These are phyloP conservation scores for Herpetomonas samuelpessoai DNA, from an alignment of 208 protist genomes.

Conservation along the genomic window DNA sequence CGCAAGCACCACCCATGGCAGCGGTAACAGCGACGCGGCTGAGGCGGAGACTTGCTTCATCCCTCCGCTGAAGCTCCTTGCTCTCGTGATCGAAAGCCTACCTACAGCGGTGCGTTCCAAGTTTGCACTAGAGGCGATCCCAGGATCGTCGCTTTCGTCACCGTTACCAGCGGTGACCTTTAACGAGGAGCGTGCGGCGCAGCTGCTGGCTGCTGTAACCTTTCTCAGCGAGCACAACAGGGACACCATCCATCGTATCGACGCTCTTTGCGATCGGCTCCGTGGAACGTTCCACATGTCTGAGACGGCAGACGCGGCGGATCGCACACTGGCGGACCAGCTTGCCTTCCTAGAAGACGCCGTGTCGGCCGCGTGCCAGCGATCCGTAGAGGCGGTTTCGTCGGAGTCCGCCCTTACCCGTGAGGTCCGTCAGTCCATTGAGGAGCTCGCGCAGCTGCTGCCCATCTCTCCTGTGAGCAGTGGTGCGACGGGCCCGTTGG, in stretches of 20 bases:
- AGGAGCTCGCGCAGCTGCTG: conserved; percentile 76
- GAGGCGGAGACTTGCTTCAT: neutral
- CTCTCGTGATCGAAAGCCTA: neutral
- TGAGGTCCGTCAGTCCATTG: conserved; percentile 24
- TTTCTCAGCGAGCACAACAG: neutral
- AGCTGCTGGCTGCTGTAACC: neutral
- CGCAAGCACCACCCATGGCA: too few species aligned
- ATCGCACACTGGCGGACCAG: neutral
- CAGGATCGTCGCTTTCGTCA: too few species aligned
- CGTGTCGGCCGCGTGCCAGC: neutral
- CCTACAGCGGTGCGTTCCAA: neutral
- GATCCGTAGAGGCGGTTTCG: conserved; percentile 3
- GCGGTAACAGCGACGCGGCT: too few species aligned
- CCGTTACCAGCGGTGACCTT: neutral
- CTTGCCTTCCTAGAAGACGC: neutral
- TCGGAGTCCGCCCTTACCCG: neutral
- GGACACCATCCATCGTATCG: neutral
- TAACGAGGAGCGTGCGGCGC: neutral
- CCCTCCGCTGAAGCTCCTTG: neutral
- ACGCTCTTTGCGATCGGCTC: neutral
- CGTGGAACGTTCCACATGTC: neutral
- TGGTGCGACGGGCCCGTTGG: neutral
- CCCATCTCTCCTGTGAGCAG: neutral
- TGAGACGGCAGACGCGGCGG: neutral
- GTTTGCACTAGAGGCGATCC: neutral